phyloP scores from a whole-genome alignment of 108 stramenopile genomes.

The Thalassiosira profunda region DNA sequence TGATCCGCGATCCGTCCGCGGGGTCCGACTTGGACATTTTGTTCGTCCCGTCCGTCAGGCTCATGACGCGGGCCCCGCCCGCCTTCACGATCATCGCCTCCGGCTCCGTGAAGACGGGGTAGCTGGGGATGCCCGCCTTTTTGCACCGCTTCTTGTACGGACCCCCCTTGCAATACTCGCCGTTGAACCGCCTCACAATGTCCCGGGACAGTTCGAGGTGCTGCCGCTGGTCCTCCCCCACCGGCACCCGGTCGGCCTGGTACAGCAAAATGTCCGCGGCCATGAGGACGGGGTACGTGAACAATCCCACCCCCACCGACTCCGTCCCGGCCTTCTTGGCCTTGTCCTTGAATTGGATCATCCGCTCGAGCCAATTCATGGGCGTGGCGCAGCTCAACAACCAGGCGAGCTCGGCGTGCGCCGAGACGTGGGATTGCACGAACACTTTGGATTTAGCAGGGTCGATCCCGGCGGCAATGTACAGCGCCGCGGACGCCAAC shows the following conservation, averaged over 20 bases:
- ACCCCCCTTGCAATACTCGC: slow-evolving; percentile 91
- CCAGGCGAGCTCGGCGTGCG: slow-evolving; percentile 98
- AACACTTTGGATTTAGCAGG: slow-evolving; percentile 91
- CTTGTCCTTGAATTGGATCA: slow-evolving; percentile 99
- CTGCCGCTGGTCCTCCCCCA: slow-evolving; percentile 99
- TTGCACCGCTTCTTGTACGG: slow-evolving; percentile 89
- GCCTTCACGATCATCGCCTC: slow-evolving; percentile 96
- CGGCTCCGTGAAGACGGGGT: slow-evolving; percentile 92
- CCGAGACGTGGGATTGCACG: slow-evolving; percentile 96
- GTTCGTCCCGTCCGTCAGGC: slow-evolving; percentile 92
- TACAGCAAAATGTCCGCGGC: slow-evolving; percentile 99
- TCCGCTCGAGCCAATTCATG: slow-evolving; percentile 98
- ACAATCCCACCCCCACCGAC: slow-evolving; percentile 93
- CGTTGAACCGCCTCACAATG: slow-evolving; percentile 96
- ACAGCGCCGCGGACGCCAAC: slow-evolving; percentile 84
- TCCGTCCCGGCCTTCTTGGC: slow-evolving; percentile 86
- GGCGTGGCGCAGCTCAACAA: slow-evolving; percentile 97
- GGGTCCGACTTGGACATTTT: slow-evolving; percentile 99
- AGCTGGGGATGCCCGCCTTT: slow-evolving; percentile 77
- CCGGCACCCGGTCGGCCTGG: slow-evolving; percentile 97
- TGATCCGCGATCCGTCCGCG: slow-evolving; percentile 93
- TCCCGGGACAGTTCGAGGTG: slow-evolving; percentile 99
- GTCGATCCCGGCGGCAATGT: slow-evolving; percentile 95
- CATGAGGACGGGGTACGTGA: slow-evolving; percentile 99
- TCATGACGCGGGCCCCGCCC: slow-evolving; percentile 97